phyloP scores from a whole-genome alignment of 2,329 filamentous ascomycete species.

The Verticillium nubilum region DNA sequence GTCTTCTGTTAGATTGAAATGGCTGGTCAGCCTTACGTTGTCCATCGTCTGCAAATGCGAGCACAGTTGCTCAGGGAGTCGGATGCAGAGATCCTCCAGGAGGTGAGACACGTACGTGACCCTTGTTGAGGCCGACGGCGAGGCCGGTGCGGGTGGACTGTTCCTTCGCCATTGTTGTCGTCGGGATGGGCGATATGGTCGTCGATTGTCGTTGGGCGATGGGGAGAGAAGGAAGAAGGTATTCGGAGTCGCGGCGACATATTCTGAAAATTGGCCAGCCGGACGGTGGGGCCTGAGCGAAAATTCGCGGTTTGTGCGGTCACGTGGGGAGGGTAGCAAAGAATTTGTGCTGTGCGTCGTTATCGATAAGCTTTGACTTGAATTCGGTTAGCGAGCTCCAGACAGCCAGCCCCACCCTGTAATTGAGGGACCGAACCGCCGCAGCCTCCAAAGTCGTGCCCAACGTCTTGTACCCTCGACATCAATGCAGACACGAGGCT shows the following conservation, averaged over 20 bases:
- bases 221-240: conserved; percentile 4
- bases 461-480: too few species aligned
- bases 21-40: conserved; percentile 40
- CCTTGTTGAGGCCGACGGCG: conserved; percentile 57
- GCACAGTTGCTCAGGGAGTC: background rate
- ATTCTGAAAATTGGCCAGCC: background rate
- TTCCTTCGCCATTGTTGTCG: conserved; percentile 53
- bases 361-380: background rate
- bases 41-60: conserved; percentile 52
- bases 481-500: too few species aligned
- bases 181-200: conserved; percentile 22
- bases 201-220: conserved; percentile 16
- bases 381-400: background rate
- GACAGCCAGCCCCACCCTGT: too few species aligned
- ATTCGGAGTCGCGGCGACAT: background rate
- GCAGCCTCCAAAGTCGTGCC: background rate
- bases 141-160: conserved; percentile 52
- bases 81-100: conserved; percentile 65
- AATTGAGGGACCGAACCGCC: too few species aligned
- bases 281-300: background rate
- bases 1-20: conserved; percentile 61
- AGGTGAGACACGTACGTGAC: conserved; percentile 68
- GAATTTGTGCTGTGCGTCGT: background rate
- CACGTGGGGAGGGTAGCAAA: background rate
- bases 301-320: conserved; percentile 1